Evolutionary conservation across 352 stramenopile species (phyloP), one percentile per base, ranked within the genome.

Genomic region (Pythium dissimile): DNA sequence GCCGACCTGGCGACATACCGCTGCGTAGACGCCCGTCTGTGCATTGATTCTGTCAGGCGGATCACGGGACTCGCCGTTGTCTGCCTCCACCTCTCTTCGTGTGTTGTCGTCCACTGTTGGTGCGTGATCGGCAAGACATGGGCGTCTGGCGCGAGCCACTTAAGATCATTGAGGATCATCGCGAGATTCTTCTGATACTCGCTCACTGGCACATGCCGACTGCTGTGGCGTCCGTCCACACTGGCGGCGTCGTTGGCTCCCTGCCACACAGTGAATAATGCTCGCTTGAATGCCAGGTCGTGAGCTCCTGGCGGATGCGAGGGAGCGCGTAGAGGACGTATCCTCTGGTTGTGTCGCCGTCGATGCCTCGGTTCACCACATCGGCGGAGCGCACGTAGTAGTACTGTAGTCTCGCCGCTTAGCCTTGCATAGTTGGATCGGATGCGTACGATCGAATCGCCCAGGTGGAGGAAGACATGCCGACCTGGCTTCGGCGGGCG

Each of bases 211-310:
- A 90, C 80, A 46, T 87, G 64, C 35, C 78, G 71, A 12, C 48
- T 49, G 23, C 57, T 48, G 24, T 67, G 61, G 16, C 49, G 35
- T 31, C 77, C 76, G 38, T 75, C 47, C 1, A 47, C 12, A 5
- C 80, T 47, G 5, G 73, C 72, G 1, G 80, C 77, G 47, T 89
- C 80, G 57, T 89, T 89, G 20, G 76, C 70, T 16, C 80, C 80
- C 2, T 86, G 64, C 69, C 72, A 88, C 10, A 88, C 32, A 21
- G 67, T 83, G 18, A 90, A 62, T 11, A 88, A 30, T 3, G 63
- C 50, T 3, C 70, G 69, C 39, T 37, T 30, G 10, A 58, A n/a
- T n/a, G 44, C 71, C 58, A 67, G 11, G 38, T 44, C 21, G 54
- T 28, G 20, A 83, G 53, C 37, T 88, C 76, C 0, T 59, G 42